phyloP scores from a whole-genome alignment of 2,329 filamentous ascomycete species.

The Balansia obtecta region DNA sequence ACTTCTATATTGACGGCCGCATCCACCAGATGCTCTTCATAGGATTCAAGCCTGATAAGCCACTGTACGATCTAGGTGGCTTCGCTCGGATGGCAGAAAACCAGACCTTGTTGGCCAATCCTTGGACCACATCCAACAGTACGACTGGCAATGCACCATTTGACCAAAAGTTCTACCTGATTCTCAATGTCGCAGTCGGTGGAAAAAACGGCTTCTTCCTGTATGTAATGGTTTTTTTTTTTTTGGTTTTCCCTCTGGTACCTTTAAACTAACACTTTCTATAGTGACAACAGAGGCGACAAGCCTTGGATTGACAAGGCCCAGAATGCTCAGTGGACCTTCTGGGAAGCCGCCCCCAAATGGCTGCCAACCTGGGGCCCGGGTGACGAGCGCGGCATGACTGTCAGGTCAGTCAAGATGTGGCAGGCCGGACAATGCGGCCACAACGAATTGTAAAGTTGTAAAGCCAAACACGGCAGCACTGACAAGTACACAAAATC shows the following conservation, averaged over 20 bases:
- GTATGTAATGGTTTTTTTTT: slow-evolving; percentile 13
- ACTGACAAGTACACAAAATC: neutral
- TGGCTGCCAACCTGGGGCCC: slow-evolving; percentile 37
- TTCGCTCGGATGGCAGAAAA: slow-evolving; percentile 29
- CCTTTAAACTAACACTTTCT: neutral
- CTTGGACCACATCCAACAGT: slow-evolving; percentile 28
- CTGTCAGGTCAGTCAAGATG: slow-evolving; percentile 33
- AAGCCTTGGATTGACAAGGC: slow-evolving; percentile 35
- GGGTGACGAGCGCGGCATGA: slow-evolving; percentile 30
- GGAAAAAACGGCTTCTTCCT: slow-evolving; percentile 35
- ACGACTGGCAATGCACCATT: slow-evolving; percentile 33
- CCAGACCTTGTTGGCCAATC: slow-evolving; percentile 27
- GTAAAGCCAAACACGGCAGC: neutral
- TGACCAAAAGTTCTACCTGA: slow-evolving; percentile 38
- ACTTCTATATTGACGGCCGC: slow-evolving; percentile 37
- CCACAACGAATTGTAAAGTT: neutral
- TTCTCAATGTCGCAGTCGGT: slow-evolving; percentile 39
- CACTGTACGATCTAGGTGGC: slow-evolving; percentile 29
- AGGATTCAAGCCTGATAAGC: slow-evolving; percentile 19
- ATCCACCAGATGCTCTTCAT: slow-evolving; percentile 26
- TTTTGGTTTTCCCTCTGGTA: neutral
- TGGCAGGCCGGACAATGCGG: slow-evolving; percentile 23
- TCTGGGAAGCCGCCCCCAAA: slow-evolving; percentile 26
- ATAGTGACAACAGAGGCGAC: slow-evolving; percentile 26
- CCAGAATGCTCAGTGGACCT: slow-evolving; percentile 25